Evolutionary conservation across 371 early-diverging fungal species (phyloP), one percentile per base, ranked within the genome.

Genomic region (Gilbertella persicaria): DNA sequence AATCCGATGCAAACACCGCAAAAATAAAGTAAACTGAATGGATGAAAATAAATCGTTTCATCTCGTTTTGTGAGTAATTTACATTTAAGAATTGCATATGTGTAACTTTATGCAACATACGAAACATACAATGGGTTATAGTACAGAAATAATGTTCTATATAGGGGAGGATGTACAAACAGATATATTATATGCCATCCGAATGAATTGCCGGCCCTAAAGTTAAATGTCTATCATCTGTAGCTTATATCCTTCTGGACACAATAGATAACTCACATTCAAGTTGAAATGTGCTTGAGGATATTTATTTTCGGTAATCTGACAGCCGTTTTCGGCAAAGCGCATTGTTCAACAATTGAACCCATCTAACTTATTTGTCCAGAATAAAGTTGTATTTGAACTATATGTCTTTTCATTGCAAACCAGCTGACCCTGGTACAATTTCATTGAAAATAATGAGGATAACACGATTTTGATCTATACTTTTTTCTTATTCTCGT

Each of bases 381-480:
- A 21, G 24, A 37, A 48, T 20, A 20, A 38, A 41, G 29, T 17
- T 26, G 24, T 26, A 19, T 20, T 30, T 45, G 14, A 26, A 19
- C 26, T 30, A 17, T 20, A 16, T 42, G 19, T 38, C 20, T 29
- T 38, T 24, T 45, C 33, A 16, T n/a, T 46, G 39, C 21, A 46
- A 54, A 54, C 46, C 58, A 58, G 40, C 51, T 51, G 52, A 50
- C 45, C 30, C 29, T 44, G 38, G 42, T 45, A 24, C 36, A 49
- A 14, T 21, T 30, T 16, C 20, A 36, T 25, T 33, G 20, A 39
- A 29, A 24, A 29, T 47, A 51, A 55, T 50, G 61, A 55, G 61
- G 55, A 51, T 46, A 61, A 25, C 62, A 55, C 55, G 62, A 55
- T 61, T 42, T 55, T 46, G 41, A 61, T 61, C 55, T 55, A 47